Conservation (phyloP, 2,329 filamentous ascomycete species). For the Aspergillus intermedius region DNA sequence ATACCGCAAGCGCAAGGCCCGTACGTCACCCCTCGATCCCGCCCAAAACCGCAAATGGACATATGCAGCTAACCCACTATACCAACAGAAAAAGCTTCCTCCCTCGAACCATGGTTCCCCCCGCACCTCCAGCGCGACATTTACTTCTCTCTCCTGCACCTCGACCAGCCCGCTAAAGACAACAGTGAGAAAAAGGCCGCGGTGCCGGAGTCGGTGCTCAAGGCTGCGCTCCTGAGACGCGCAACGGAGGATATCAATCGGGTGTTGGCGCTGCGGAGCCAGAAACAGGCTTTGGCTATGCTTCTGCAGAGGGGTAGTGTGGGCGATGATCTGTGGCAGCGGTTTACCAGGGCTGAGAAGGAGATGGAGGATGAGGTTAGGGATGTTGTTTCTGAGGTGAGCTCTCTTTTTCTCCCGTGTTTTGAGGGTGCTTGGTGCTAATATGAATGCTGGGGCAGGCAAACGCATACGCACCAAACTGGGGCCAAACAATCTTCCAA, state of each 20-base stretch:
- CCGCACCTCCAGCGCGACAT: conserved; percentile 87
- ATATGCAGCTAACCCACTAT: conserved; percentile 10
- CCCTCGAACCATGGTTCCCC: conserved; percentile 90
- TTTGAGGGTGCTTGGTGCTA: neutral
- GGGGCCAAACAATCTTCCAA: conserved; percentile 95
- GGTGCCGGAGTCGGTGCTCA: conserved; percentile 77
- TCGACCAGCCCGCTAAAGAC: conserved; percentile 50
- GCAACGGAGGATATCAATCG: conserved; percentile 90
- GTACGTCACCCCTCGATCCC: conserved; percentile 43
- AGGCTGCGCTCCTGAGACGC: conserved; percentile 79
- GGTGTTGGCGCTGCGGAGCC: conserved; percentile 78
- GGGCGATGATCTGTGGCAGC: conserved; percentile 91
- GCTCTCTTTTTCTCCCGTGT: conserved; percentile 16
- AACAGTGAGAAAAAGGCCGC: conserved; percentile 60
- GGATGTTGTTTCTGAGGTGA: conserved; percentile 87
- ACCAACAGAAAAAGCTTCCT: conserved; percentile 64
- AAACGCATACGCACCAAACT: conserved; percentile 79
- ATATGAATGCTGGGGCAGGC: conserved; percentile 51
- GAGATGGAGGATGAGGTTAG: conserved; percentile 95
- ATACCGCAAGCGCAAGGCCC: conserved; percentile 85
- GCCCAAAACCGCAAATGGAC: neutral
- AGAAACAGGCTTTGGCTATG: conserved; percentile 79
- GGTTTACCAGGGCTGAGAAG: conserved; percentile 86
- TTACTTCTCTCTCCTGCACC: conserved; percentile 85
- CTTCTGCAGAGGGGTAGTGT: conserved; percentile 86